These are phyloP conservation scores for Aspergillus terreus DNA, from an alignment of 2,329 filamentous ascomycete genomes.

Conservation along the genomic window DNA sequence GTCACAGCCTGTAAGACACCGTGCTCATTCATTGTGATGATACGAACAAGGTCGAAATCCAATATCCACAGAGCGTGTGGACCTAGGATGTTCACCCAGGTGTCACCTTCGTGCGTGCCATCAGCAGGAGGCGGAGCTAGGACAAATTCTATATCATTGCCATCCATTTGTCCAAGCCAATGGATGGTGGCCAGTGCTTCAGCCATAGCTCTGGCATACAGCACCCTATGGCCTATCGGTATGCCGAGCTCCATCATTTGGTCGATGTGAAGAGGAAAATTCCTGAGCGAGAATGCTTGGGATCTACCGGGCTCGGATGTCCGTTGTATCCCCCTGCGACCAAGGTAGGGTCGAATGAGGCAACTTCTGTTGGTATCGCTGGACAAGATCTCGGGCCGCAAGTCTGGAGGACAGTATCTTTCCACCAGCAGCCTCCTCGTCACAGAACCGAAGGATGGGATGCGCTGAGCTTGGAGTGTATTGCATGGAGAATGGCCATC, in stretches of 20 bases:
- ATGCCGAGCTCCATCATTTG: conserved; percentile 47
- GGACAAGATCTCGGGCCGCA: conserved; percentile 22
- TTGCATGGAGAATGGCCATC: conserved; percentile 31
- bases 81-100: conserved; percentile 23
- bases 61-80: conserved; percentile 44
- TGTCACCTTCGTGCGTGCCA: not conserved
- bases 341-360: conserved; percentile 49
- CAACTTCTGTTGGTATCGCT: conserved; percentile 44
- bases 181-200: conserved; percentile 50
- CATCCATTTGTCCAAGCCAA: conserved; percentile 49
- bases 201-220: conserved; percentile 47
- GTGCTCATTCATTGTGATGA: conserved; percentile 35
- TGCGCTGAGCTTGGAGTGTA: conserved; percentile 31
- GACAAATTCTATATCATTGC: conserved; percentile 56
- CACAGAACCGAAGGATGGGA: conserved; percentile 26
- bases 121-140: conserved; percentile 27
- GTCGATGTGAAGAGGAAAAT: conserved; percentile 49
- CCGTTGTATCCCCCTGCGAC: conserved; percentile 26
- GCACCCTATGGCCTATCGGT: conserved; percentile 10
- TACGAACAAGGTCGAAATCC: conserved; percentile 46
- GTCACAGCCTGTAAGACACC: conserved; percentile 42
- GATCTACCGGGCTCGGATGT: conserved; percentile 16
- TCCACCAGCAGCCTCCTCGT: conserved; percentile 29
- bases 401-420: conserved; percentile 27
- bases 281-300: conserved; percentile 40